Conservation (phyloP, 2,329 filamentous ascomycete genomes). For the Knoxdaviesia proteae region DNA sequence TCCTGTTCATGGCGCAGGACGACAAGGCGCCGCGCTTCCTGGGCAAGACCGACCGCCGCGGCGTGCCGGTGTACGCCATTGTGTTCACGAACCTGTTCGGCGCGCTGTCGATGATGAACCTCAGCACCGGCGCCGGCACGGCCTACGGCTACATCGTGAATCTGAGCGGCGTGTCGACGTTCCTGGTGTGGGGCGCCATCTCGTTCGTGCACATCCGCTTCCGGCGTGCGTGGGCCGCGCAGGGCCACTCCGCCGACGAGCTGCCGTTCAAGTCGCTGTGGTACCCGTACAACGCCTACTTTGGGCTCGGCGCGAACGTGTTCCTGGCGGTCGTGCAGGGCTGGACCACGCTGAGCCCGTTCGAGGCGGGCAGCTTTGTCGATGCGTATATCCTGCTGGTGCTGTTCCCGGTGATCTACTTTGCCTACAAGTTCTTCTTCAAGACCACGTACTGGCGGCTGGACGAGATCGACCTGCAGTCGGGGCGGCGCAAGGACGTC, state of each 20-base stretch:
- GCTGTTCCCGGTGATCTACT: constrained; percentile 35
- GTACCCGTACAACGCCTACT: constrained; percentile 38
- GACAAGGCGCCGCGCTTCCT: constrained; percentile 50
- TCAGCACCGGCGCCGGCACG: constrained; percentile 41
- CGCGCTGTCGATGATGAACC: constrained; percentile 54
- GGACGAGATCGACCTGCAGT: constrained; percentile 33
- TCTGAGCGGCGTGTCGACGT: constrained; percentile 47
- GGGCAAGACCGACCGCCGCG: constrained; percentile 43
- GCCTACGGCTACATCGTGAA: constrained; percentile 53
- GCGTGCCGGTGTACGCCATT: constrained; percentile 39
- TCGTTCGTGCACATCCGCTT: constrained; percentile 54
- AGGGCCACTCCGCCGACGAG: constrained; percentile 31
- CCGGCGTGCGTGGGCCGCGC: constrained; percentile 37
- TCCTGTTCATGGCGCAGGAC: constrained; percentile 57
- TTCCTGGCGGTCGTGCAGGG: constrained; percentile 41
- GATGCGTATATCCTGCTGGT: constrained; percentile 42
- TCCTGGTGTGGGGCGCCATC: constrained; percentile 52
- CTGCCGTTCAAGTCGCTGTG: constrained; percentile 33
- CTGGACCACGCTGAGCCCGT: constrained; percentile 38
- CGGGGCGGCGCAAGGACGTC: constrained; percentile 32
- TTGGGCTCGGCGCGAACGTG: constrained; percentile 33
- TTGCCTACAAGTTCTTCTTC: constrained; percentile 31
- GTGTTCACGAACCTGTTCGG: constrained; percentile 51
- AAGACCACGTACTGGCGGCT: constrained; percentile 27
- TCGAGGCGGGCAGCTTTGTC: constrained; percentile 36